A percentile compares a stretch with the other conserved stretches of the same genome.
phyloP scores from a whole-genome alignment of 441 rosid species.

The Gossypium schwendimanii region DNA sequence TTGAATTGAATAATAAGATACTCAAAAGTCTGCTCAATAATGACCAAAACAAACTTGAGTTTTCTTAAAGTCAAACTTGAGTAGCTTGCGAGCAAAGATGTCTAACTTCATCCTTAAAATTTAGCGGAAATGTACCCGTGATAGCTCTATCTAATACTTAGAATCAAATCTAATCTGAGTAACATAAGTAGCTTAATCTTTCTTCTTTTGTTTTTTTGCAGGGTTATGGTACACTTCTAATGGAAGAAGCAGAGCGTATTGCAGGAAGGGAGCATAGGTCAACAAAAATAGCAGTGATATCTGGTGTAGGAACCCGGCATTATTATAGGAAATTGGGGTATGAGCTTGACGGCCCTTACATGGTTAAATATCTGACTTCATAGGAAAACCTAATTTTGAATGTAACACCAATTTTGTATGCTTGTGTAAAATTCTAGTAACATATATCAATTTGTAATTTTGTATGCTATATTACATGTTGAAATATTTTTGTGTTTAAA shows the following conservation, averaged over 20 bases:
- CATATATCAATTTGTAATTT: not conserved
- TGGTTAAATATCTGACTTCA: slow-evolving; percentile 78
- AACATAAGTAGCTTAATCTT: not conserved
- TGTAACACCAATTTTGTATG: slow-evolving; percentile 30
- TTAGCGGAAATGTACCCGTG: not conserved
- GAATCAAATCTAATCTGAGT: not conserved
- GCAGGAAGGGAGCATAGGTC: slow-evolving; percentile 81
- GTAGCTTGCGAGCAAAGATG: not conserved
- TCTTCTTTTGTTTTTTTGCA: slow-evolving; percentile 11
- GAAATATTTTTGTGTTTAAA: too few species aligned
- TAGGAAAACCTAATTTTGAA: not conserved
- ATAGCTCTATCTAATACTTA: not conserved
- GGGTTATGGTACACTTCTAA: slow-evolving; percentile 93
- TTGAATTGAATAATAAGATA: not conserved
- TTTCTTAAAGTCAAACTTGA: not conserved
- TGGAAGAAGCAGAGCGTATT: slow-evolving; percentile 95
- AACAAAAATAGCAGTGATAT: slow-evolving; percentile 75
- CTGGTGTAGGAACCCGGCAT: slow-evolving; percentile 97
- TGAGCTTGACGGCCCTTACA: slow-evolving; percentile 93
- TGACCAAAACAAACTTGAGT: not conserved
- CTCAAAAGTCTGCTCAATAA: not conserved
- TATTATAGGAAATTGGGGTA: slow-evolving; percentile 89
- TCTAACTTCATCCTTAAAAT: not conserved
- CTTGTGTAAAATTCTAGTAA: not conserved
- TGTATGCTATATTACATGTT: not conserved